Evolutionary conservation across 2,329 filamentous ascomycete species (phyloP).

Genomic region (Chrysoporthe deuterocubensis): DNA sequence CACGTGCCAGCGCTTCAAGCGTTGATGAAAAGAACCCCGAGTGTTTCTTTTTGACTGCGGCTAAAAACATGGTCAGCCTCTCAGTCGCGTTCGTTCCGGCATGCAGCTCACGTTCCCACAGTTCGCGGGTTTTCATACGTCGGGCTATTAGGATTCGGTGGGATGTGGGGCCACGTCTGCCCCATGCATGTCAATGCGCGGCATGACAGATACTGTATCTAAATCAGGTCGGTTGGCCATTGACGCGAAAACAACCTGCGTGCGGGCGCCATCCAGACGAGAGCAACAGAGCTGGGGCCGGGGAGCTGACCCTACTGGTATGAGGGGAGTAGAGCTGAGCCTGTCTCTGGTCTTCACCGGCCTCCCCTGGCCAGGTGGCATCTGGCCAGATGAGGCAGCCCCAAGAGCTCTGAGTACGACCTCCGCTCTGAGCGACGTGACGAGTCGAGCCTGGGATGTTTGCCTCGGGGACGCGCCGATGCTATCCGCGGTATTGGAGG

Average conservation of each 20-base stretch:
- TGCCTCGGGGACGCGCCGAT: neutral
- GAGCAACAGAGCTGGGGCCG: no score
- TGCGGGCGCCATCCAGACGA: no score
- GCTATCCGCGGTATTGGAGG: neutral
- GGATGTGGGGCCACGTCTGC: neutral
- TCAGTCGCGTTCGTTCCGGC: neutral
- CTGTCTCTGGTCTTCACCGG: neutral
- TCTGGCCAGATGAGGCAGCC: neutral
- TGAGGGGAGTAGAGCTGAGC: neutral
- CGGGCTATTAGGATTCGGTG: no score
- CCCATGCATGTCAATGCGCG: neutral
- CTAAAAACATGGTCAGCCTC: neutral
- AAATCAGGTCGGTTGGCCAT: neutral
- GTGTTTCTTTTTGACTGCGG: neutral
- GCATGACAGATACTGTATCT: neutral
- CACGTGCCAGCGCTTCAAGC: constrained; percentile 2
- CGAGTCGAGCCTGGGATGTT: neutral
- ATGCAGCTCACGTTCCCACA: neutral
- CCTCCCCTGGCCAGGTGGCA: neutral
- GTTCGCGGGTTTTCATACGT: neutral
- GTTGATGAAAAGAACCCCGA: neutral
- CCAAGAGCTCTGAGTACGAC: neutral
- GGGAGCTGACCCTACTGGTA: neutral
- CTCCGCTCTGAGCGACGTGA: neutral
- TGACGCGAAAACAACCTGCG: no score